Base-by-base conservation (phyloP, 1,284 basidiomycete genomes). In the Cryptococcus floricola region DNA sequence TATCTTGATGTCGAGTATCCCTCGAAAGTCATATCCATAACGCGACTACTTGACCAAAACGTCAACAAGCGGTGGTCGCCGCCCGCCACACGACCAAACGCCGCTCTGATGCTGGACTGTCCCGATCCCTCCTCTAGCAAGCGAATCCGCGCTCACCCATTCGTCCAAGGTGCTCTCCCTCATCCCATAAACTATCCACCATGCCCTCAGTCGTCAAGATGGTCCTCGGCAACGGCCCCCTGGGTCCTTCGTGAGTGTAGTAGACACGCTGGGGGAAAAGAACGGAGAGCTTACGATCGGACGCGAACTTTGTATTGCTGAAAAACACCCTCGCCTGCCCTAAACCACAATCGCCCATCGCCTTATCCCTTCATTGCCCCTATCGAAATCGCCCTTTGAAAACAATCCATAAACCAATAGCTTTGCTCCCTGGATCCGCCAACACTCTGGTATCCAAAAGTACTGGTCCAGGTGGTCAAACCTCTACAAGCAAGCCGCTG, bases 401-500 rank as follows among this genome's bases (percentile, higher is more conserved):
- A 38, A 50, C 48, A 7, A 10, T 25, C 53, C 23, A 9, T 47
- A 49, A 27, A 53, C 49, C 27, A 14, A 50, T 66, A 76, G 73
- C 38, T 81, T 94, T 64, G 90, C 90, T 46, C 85, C 88, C 42
- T 83, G 84, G 67, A 80, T 97, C 68, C 84, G 83, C 76, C 81
- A 83, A 50, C 53, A 85, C 83, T 70, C 81, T 81, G 46, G 65
- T 19, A 53, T 76, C 28, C 72, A 71, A 66, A 71, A 71, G 52
- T 59, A 66, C 78, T 67, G 96, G 65, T 86, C 85, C 67, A 92
- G 93, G 55, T 63, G 97, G 59, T 89, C 93, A 13, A 82, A 84
- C 69, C 88, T 88, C 81, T 98, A 96, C 76, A 88, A 87, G 66
- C 78, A 88, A 73, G 79, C 86, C 53, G 80, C 87, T 44, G 93